phyloP scores from a whole-genome alignment of 176 grass and related monocot genomes.

The Coix lacrymajobi region DNA sequence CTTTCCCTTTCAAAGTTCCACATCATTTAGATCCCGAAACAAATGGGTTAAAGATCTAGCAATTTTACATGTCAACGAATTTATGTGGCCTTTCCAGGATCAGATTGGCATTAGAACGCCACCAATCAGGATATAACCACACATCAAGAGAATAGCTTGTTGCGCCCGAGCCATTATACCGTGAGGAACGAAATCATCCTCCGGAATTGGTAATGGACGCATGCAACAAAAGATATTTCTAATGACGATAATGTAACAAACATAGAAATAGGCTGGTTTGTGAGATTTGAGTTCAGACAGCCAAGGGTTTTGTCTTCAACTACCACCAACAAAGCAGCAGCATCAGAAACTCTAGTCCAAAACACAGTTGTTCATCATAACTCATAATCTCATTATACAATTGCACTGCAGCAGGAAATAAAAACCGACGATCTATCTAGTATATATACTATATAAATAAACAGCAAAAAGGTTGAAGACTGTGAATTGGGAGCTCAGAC shows the following conservation, averaged over 20 bases:
- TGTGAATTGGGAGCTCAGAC: constrained; percentile 43
- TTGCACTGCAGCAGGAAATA: not conserved
- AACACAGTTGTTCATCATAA: constrained; percentile 16
- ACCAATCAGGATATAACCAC: constrained; percentile 80
- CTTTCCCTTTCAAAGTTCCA: constrained; percentile 30
- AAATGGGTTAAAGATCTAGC: not conserved
- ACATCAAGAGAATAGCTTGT: constrained; percentile 27
- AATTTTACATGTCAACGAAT: not conserved
- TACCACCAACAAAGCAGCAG: not conserved
- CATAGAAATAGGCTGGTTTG: not conserved
- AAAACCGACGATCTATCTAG: not conserved
- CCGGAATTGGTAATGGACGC: constrained; percentile 70
- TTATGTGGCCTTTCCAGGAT: constrained; percentile 70
- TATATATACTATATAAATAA: not conserved
- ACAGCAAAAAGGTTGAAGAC: not conserved
- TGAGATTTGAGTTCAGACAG: constrained; percentile 31
- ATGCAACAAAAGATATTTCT: not conserved
- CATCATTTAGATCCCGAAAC: constrained; percentile 46
- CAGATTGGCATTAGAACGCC: constrained; percentile 42
- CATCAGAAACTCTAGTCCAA: constrained; percentile 36
- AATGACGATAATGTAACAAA: not conserved
- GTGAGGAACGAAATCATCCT: constrained; percentile 38
- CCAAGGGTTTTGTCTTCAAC: constrained; percentile 36
- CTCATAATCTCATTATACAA: not conserved
- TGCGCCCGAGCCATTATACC: constrained; percentile 67